Base-by-base conservation (phyloP, 495 filamentous ascomycete species). In the Rostrohypoxylon terebratum region DNA sequence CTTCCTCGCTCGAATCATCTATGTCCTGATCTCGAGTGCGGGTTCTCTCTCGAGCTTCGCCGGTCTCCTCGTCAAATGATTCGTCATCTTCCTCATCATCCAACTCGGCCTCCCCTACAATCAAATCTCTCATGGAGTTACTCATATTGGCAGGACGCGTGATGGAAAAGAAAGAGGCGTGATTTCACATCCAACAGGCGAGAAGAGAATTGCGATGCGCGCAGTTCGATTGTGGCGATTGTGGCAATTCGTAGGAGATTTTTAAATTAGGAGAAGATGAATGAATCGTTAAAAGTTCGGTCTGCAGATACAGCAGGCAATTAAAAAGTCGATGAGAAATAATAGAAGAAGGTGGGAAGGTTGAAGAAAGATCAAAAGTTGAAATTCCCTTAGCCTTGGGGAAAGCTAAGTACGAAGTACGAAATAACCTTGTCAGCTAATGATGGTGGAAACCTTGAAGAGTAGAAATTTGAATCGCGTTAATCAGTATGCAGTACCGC, bases 1-100 rank as follows among this genome's bases (percentile, higher is more conserved):
- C 96, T 51, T 98, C 96, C 76, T 99, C 96, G 66, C 97, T 95
- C 70, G 93, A 96, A 20, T 93, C 96, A 80, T 98, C 94, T 75
- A 94, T 88, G 0, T 88, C 75, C 66, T 84, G 82, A 68, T 85
- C 81, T 33, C 77, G 77, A 55, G 75, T 78, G 42, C 79, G 71
- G 31, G 69, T 65, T 62, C 77, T 75, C 16, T 80, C 68, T n/a
- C 81, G 82, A 16, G 78, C 75, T 70, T 95, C 90, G 48, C 89
- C 92, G 28, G 88, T 90, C 58, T 94, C 93, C 68, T 96, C 95
- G 74, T 94, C 90, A 60, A 92, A 90, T 38, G 93, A 94, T 58
- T 93, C 94, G 65, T 97, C 93, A 57, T 93, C 93, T 76, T 90
- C 88, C 58, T 98, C 95, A n/a, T 97, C 94, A 73, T 94, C 93